Base-by-base conservation (phyloP, 176 grass and related monocot species). In the Aechmea fasciata region DNA sequence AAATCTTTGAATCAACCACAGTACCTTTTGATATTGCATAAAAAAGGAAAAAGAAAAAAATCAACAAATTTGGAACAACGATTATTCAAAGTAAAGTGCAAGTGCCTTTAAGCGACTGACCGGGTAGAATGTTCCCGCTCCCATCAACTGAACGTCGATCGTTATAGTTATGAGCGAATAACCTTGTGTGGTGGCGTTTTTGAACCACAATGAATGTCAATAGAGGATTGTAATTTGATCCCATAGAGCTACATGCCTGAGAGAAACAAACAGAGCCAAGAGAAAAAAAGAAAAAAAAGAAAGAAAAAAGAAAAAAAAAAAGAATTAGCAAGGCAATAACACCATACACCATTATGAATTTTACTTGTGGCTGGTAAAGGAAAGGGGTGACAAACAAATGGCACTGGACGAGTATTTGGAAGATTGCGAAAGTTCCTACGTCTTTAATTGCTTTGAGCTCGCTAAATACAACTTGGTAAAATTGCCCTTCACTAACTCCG, bases 401-500 rank as follows among this genome's bases (percentile, higher is more conserved):
- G 11, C 13, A 15, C 15, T 15, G 52, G 3, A n/a, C 6, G 18
- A 51, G 2, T 28, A 6, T 51, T 11, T 15, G 9, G 11, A 24
- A 72, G 59, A 48, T 18, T 71, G 11, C 11, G 12, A 64, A 48
- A 57, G 29, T 12, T n/a, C 9, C 9, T 77, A 89, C 92, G 72
- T 89, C 89, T 67, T 85, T 83, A 66, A 96, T 96, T 1, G 92
- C 88, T 59, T 89, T 81, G n/a, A 96, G 81, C 68, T 96, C 92
- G 62, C 87, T 62, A 65, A 96, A 63, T 13, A 96, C 73, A 76
- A 96, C 92, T 69, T 91, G 92, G 73, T 91, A 91, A 65, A 96
- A 96, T 57, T 96, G 92, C 6, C 92, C 88, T 79, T 91, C 92
- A 50, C 92, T 96, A 7, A 96, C 92, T 61, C 92, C 88, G 73